These are phyloP conservation scores for Lablab purpureus DNA, from an alignment of 306 rosid genomes.

Conservation along the genomic window DNA sequence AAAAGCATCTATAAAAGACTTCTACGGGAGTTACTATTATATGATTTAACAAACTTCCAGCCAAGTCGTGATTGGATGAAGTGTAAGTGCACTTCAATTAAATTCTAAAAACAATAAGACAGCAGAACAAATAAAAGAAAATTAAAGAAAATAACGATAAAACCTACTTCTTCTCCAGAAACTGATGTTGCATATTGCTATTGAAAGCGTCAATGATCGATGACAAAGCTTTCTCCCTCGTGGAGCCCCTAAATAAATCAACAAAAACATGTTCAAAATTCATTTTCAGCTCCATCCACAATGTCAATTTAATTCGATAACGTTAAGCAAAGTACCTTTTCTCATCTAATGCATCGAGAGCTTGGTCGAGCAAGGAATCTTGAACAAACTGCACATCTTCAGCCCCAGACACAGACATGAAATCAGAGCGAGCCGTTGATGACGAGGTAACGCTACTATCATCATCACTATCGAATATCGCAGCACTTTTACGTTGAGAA, in stretches of 20 bases:
- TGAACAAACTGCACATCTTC: slow-evolving; percentile 73
- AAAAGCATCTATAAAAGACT: not conserved
- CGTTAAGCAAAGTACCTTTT: slow-evolving; percentile 64
- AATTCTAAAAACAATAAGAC: not conserved
- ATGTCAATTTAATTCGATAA: slow-evolving; percentile 10
- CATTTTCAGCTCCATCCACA: slow-evolving; percentile 17
- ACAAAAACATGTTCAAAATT: not conserved
- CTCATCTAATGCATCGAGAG: slow-evolving; percentile 82
- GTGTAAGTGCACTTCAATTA: not conserved
- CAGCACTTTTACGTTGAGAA: slow-evolving; percentile 79
- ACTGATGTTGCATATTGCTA: slow-evolving; percentile 73
- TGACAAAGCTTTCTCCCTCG: slow-evolving; percentile 80
- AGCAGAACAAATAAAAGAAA: not conserved
- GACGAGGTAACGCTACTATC: slow-evolving; percentile 89
- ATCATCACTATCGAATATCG: slow-evolving; percentile 74
- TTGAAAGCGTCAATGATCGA: slow-evolving; percentile 72
- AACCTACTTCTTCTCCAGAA: slow-evolving; percentile 86
- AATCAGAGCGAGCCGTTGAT: slow-evolving; percentile 77
- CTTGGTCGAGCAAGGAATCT: slow-evolving; percentile 82
- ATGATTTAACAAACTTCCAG: not conserved
- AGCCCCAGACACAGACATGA: slow-evolving; percentile 56
- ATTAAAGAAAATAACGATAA: not conserved
- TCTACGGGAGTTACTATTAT: not conserved
- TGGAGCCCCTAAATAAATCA: slow-evolving; percentile 71
- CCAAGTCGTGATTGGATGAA: not conserved